These are phyloP conservation scores for Abortiporus biennis DNA, from an alignment of 1,284 basidiomycete species.

Conservation along the genomic window DNA sequence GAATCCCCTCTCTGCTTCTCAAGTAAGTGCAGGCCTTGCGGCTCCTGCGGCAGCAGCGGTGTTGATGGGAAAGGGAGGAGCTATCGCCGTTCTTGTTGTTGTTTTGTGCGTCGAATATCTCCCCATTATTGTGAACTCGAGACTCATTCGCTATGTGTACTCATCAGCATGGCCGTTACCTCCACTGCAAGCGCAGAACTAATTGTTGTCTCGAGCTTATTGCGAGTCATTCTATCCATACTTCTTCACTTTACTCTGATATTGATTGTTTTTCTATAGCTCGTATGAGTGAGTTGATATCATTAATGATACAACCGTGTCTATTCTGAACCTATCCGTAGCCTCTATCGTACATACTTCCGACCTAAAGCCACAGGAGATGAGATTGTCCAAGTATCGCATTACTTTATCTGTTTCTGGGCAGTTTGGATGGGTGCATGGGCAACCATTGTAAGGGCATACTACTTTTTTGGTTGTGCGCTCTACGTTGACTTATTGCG, in stretches of 20 bases:
- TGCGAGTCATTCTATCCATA: slow-evolving; percentile 28
- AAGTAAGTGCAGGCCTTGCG: slow-evolving; percentile 46
- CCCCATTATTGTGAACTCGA: slow-evolving; percentile 1
- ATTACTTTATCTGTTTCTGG: slow-evolving; percentile 52
- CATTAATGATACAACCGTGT: not conserved
- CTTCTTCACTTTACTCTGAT: not conserved
- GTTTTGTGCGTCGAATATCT: slow-evolving; percentile 36
- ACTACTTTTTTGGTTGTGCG: not conserved
- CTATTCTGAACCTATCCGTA: slow-evolving; percentile 14
- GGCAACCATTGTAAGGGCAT: slow-evolving; percentile 35
- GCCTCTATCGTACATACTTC: slow-evolving; percentile 62
- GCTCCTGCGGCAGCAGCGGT: slow-evolving; percentile 47
- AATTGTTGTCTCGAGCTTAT: slow-evolving; percentile 52
- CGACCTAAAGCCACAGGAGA: slow-evolving; percentile 54
- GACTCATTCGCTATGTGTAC: too few species aligned
- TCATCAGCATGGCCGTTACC: slow-evolving; percentile 47
- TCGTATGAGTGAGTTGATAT: slow-evolving; percentile 35
- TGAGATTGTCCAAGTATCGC: slow-evolving; percentile 55
- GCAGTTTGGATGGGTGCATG: slow-evolving; percentile 53
- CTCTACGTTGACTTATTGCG: not conserved
- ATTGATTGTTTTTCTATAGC: slow-evolving; percentile 11
- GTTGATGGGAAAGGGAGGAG: slow-evolving; percentile 46
- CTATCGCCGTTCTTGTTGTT: slow-evolving; percentile 43
- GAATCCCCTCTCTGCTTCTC: slow-evolving; percentile 38
- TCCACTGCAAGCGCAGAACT: slow-evolving; percentile 56